Evolutionary conservation across 2,329 filamentous ascomycete species (phyloP), one percentile per base, ranked within the genome.

Genomic region (Trichophaea hybrida): DNA sequence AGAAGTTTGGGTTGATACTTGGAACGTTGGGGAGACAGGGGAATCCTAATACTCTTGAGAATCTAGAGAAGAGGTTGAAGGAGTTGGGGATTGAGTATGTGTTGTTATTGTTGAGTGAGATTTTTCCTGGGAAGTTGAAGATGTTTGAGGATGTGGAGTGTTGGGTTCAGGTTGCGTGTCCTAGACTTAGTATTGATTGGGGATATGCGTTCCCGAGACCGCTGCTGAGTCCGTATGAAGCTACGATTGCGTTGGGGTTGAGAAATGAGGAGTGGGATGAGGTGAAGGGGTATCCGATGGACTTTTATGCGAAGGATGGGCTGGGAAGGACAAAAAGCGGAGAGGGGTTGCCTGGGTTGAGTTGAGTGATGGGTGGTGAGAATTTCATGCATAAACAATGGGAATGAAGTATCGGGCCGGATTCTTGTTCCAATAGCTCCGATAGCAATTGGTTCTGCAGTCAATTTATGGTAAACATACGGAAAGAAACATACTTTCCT

Each of bases 151-250:
- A 97, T 69, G 87, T 98, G 1, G 91, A 96, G 70, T 94, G 89
- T 68, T 98, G 93, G 93, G 91, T 98, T 43, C 93, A 98, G 73
- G 89, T 98, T 55, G 93, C 93, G 4, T 98, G 93, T 73, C 93
- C 93, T n/a, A 77, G 93, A 54, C 71, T 98, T 71, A 97, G 91
- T 72, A 98, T 98, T 67, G 93, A 98, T 74, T 98, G 93, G 93
- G 93, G 93, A 0, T 97, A 97, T 74, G 93, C 93, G 0, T 98
- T 98, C 70, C 81, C 88, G 1, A 75, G 87, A 51, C 93, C 93
- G 52, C 72, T 98, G 60, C 73, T 98, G 70, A 97, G 91, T 56
- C 91, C 93, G 1, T 96, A 98, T 68, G 93, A 98, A 74, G 93
- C 93, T 5, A 78, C 97, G 61, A 84, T 98, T 37, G 87, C 88